These are phyloP conservation scores for Geotrichum fermentans DNA, from an alignment of 1,139 yeast species.

Conservation along the genomic window DNA sequence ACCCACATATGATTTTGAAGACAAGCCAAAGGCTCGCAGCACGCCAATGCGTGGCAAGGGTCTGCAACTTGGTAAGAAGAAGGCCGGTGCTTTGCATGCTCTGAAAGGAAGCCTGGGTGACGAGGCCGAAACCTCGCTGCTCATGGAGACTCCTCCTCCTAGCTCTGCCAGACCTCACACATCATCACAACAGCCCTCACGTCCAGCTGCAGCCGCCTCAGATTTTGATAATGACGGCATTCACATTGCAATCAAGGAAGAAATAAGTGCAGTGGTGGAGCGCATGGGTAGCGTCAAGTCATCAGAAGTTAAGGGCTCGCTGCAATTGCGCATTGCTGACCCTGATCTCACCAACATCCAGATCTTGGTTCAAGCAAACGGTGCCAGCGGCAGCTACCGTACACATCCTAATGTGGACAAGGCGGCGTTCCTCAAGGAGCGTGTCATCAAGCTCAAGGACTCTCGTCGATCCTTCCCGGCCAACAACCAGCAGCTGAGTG, in stretches of 20 bases:
- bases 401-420: constrained; percentile 96
- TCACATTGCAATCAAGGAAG: constrained; percentile 71
- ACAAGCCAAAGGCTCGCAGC: constrained; percentile 21
- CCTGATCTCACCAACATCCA: constrained; percentile 61
- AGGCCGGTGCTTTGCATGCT: constrained; percentile 39
- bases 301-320: constrained; percentile 84
- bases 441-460: constrained; percentile 71
- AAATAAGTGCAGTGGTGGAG: constrained; percentile 66
- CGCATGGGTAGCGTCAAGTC: constrained; percentile 77
- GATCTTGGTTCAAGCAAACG: constrained; percentile 52
- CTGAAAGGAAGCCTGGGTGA: constrained; percentile 41
- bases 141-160: constrained; percentile 25
- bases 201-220: neutral
- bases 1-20: constrained; percentile 6
- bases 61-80: constrained; percentile 72
- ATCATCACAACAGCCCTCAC: neutral
- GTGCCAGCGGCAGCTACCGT: constrained; percentile 59
- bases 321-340: constrained; percentile 81
- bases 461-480: constrained; percentile 77
- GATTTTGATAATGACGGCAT: constrained; percentile 61
- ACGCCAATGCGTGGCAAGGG: constrained; percentile 62
- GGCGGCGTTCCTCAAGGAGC: constrained; percentile 52
- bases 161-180: neutral
- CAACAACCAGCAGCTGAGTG: constrained; percentile 85
- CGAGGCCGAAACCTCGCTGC: constrained; percentile 34